Evolutionary conservation across 768 basidiomycete genomes (phyloP).

Genomic region (Auricularia sp.): DNA sequence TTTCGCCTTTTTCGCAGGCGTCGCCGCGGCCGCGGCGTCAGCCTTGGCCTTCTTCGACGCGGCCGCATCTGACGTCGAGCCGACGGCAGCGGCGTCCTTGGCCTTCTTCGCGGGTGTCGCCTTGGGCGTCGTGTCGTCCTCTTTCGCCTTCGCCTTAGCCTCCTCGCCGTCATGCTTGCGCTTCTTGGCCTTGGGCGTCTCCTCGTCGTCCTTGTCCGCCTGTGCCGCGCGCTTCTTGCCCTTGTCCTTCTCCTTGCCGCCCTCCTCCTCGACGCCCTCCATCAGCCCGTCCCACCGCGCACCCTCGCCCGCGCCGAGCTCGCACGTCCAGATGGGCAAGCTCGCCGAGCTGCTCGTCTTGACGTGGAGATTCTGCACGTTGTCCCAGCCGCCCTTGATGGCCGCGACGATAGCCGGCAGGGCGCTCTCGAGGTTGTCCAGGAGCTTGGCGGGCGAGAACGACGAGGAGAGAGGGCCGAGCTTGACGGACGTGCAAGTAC

Average conservation of each 20-base stretch:
- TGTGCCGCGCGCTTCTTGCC: neutral
- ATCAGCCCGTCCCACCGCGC: slow-evolving; percentile 50
- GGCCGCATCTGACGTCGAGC: slow-evolving; percentile 1
- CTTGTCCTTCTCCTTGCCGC: slow-evolving; percentile 12
- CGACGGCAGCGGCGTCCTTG: slow-evolving; percentile 2
- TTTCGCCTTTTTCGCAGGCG: neutral
- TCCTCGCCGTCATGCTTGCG: slow-evolving; percentile 11
- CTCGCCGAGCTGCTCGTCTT: slow-evolving; percentile 79
- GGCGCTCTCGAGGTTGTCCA: slow-evolving; percentile 68
- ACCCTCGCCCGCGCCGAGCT: slow-evolving; percentile 48
- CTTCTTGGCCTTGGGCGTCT: slow-evolving; percentile 16
- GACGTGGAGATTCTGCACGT: slow-evolving; percentile 79
- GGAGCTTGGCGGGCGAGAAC: slow-evolving; percentile 47
- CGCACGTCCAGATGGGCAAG: slow-evolving; percentile 86
- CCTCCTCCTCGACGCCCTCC: slow-evolving; percentile 17
- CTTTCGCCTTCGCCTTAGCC: slow-evolving; percentile 9
- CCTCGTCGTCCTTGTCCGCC: slow-evolving; percentile 9
- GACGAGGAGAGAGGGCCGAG: slow-evolving; percentile 63
- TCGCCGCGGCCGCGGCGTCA: neutral
- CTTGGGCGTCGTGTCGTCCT: slow-evolving; percentile 11
- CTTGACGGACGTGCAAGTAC: slow-evolving; percentile 86
- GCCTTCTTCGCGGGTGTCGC: neutral
- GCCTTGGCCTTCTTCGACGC: neutral
- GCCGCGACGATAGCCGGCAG: slow-evolving; percentile 62
- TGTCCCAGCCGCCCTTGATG: slow-evolving; percentile 79